Percentiles rank a stretch among this genome's conserved stretches.
Conservation (phyloP, 106 monocot species). For the Chionographis japonica region DNA sequence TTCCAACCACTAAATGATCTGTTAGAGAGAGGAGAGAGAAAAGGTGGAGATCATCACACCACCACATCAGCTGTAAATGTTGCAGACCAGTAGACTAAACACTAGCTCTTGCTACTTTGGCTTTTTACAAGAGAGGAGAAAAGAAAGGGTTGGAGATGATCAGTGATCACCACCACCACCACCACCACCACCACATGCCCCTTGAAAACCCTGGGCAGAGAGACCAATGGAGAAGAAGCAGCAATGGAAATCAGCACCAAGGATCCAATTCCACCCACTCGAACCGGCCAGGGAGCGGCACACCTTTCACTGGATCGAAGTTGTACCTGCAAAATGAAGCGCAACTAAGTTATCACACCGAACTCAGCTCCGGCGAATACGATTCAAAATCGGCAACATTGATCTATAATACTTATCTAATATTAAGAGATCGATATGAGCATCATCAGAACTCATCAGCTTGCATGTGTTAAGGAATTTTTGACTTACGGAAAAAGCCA, state of each 20-base stretch:
- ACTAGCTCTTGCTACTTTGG: neutral
- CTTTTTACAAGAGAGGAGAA: no score
- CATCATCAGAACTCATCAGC: no score
- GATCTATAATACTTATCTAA: no score
- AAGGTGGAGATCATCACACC: no score
- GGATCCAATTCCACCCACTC: constrained; percentile 20
- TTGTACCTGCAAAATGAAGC: constrained; percentile 9
- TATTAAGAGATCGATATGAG: no score
- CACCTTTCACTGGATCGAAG: constrained; percentile 12
- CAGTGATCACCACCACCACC: neutral
- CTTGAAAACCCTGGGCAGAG: neutral
- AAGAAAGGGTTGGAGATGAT: no score
- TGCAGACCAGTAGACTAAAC: constrained; percentile 5
- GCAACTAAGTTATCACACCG: neutral
- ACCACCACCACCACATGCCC: neutral
- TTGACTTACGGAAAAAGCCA: no score
- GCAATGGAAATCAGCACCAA: neutral
- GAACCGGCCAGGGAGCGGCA: constrained; percentile 20
- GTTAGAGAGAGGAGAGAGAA: neutral
- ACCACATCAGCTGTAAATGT: constrained; percentile 2
- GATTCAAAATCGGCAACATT: neutral
- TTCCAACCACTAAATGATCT: neutral
- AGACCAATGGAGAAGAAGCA: neutral
- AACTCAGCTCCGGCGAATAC: neutral
- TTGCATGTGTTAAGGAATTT: no score